Base-by-base conservation (phyloP, 2,329 filamentous ascomycete genomes). In the Aureobasidium sp. region DNA sequence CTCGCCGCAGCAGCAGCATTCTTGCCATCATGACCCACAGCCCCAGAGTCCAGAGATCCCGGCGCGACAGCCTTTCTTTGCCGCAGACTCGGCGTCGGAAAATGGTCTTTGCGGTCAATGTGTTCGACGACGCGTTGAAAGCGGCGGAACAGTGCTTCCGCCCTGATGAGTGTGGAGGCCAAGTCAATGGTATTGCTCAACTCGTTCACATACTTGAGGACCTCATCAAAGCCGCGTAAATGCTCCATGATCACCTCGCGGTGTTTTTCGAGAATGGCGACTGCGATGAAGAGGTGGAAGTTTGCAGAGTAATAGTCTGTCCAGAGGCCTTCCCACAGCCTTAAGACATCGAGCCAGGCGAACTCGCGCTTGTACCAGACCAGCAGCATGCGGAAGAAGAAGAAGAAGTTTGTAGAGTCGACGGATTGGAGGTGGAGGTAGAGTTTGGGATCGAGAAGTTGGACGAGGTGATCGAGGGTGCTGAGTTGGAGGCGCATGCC, bases 321-420 rank as follows among this genome's bases (percentile, higher is more conserved):
- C 94, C 95, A 99, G 2, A 97, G 78, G 0, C 84, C 82, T 75
- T 99, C 94, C 94, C 94, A 99, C 4, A 99, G 78, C 20, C 89
- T 84, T 37, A 97, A 78, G 12, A 96, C 85, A 70, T 97, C 91
- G 52, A 82, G 74, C 90, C 93, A 99, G 67, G 86, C 83, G 69
- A 99, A 99, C 75, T 99, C 94, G 52, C 94, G 88, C 79, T 99
- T 99, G 76, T 94, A 99, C 94, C 94, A 99, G 11, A 99, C 94
- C 1, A 99, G 81, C 37, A 99, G 81, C 94, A 97, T 97, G 64
- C 94, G 89, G 84, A 97, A 99, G 80, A 99, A 97, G 80, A 99
- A 99, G 77, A 99, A 99, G 76, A 99, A 99, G 74, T 99, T 99
- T 27, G 94, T 99, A 70, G 89, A 95, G 70, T 99, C 95, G 22